A percentile compares a stretch with the other conserved stretches of the same genome.
Conservation (phyloP, 2,329 filamentous ascomycete species). For the Arthrobotrys megalospora region DNA sequence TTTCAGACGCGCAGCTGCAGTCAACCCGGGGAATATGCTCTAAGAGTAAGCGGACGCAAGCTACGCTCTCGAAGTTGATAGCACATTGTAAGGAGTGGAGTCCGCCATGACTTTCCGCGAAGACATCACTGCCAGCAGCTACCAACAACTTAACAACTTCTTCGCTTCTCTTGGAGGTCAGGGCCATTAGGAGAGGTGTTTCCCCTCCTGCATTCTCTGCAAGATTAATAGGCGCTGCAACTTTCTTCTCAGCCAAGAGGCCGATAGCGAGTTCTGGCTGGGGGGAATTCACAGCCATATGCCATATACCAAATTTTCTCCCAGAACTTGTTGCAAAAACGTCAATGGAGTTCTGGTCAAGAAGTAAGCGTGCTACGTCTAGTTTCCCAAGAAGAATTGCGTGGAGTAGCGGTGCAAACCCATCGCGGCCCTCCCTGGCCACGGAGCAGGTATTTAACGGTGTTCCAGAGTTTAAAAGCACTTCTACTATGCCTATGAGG, state of each 20-base stretch:
- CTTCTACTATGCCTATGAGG: not conserved
- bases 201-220: not conserved
- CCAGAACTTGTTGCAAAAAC: not conserved
- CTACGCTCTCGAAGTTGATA: not conserved
- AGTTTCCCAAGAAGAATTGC: not conserved
- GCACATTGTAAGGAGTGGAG: not conserved
- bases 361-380: not conserved
- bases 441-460: not conserved
- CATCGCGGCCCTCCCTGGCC: not conserved
- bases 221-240: not conserved
- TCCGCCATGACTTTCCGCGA: not conserved
- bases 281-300: not conserved
- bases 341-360: not conserved
- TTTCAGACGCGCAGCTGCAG: not conserved
- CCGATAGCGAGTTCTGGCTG: not conserved
- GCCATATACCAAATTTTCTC: not conserved
- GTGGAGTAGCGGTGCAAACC: not conserved
- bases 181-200: not conserved
- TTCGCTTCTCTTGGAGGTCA: not conserved
- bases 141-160: not conserved
- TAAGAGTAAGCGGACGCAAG: not conserved
- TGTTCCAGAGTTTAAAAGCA: not conserved
- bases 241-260: not conserved
- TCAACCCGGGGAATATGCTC: not conserved
- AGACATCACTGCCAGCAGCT: not conserved